These are phyloP conservation scores for Boechera stricta DNA, from an alignment of 345 rosid genomes.

Conservation along the genomic window DNA sequence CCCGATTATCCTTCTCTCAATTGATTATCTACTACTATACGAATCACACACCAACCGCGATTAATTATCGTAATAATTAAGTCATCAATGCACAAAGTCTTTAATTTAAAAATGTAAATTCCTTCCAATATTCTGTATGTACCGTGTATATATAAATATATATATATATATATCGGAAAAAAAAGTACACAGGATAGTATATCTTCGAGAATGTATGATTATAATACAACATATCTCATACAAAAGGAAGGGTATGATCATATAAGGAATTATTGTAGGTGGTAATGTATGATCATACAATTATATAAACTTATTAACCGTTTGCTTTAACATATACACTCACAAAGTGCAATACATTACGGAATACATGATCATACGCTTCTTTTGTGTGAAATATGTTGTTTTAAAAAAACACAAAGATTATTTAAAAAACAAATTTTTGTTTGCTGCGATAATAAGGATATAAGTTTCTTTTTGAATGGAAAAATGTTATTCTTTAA, in stretches of 20 bases:
- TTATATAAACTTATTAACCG: background rate
- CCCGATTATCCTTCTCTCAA: conserved; percentile 17
- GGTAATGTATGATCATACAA: background rate
- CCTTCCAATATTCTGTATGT: background rate
- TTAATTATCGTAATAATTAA: conserved; percentile 32
- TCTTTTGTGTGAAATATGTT: background rate
- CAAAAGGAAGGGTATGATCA: background rate
- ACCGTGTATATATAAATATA: no score
- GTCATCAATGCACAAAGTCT: conserved; percentile 16
- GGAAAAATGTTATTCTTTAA: background rate
- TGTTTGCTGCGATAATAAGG: background rate
- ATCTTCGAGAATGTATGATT: background rate
- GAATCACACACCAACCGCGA: conserved; percentile 36
- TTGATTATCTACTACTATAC: conserved; percentile 22
- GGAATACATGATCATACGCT: background rate
- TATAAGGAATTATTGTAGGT: background rate
- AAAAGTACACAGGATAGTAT: no score
- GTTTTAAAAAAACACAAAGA: background rate
- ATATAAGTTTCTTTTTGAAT: background rate
- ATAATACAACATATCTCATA: background rate
- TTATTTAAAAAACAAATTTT: background rate
- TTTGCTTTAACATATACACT: background rate
- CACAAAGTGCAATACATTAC: background rate
- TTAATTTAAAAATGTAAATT: background rate
- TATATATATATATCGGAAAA: no score